phyloP scores from a whole-genome alignment of 208 protist species.

The Trypanosoma rangeli region DNA sequence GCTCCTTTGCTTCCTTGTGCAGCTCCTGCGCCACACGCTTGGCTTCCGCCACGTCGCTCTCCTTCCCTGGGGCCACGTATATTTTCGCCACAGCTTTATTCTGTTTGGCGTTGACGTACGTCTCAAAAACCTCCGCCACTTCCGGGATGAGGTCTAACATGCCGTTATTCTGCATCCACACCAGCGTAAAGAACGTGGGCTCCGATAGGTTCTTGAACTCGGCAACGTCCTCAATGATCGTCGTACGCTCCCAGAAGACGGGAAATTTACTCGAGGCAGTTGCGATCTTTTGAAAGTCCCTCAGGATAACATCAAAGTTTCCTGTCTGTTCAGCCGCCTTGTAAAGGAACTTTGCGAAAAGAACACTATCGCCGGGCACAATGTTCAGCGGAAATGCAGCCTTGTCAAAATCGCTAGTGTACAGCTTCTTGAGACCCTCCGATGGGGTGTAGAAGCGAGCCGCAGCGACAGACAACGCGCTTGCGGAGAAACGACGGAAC shows the following conservation, averaged over 20 bases:
- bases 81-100: conserved; percentile 83
- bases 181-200: conserved; percentile 79
- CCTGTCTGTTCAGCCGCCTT: conserved; percentile 76
- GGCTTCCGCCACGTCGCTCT: conserved; percentile 51
- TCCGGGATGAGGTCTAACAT: conserved; percentile 85
- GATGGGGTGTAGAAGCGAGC: conserved; percentile 87
- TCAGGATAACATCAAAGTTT: conserved; percentile 64
- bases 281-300: conserved; percentile 81
- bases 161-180: conserved; percentile 92
- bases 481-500: conserved; percentile 78
- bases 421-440: conserved; percentile 82
- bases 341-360: conserved; percentile 91
- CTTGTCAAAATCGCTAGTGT: conserved; percentile 89
- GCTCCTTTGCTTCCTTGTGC: conserved; percentile 62
- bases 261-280: conserved; percentile 65
- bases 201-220: conserved; percentile 86
- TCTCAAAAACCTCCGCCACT: conserved; percentile 83
- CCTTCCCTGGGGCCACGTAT: conserved; percentile 77
- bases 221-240: conserved; percentile 54
- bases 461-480: conserved; percentile 35
- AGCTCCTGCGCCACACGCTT: conserved; percentile 74
- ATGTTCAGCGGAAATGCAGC: conserved; percentile 73
- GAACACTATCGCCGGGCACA: conserved; percentile 84
- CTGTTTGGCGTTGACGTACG: conserved; percentile 86
- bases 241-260: conserved; percentile 89